Percentiles rank a stretch among this genome's conserved stretches.
Evolutionary conservation across 2,329 filamentous ascomycete genomes (phyloP).

Genomic region (Phaeosphaeriaceae sp.): DNA sequence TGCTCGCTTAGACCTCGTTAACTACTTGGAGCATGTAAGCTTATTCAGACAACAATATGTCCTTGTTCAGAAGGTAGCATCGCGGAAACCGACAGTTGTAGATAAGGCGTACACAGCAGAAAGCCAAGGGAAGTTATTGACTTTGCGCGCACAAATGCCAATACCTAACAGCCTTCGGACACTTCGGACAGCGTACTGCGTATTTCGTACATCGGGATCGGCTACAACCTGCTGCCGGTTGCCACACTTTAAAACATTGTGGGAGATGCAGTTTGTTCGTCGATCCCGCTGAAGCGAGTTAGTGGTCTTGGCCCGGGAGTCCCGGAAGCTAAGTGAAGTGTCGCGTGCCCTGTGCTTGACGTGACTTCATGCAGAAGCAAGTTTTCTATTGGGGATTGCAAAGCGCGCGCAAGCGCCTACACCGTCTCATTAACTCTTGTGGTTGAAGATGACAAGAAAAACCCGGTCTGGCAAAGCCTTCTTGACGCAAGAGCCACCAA

Average conservation of each 20-base stretch:
- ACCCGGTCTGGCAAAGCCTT: too few species aligned
- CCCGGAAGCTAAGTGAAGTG: conserved; percentile 4
- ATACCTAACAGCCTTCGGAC: too few species aligned
- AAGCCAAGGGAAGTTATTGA: background rate
- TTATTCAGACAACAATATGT: background rate
- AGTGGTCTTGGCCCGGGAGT: conserved; percentile 1
- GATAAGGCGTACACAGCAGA: background rate
- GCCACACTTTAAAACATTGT: background rate
- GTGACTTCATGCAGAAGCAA: conserved; percentile 2
- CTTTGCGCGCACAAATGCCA: background rate
- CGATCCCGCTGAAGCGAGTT: background rate
- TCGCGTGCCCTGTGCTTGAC: conserved; percentile 3
- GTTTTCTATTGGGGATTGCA: background rate
- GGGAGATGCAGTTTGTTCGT: background rate
- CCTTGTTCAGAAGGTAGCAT: background rate
- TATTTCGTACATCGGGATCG: background rate
- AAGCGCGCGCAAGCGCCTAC: background rate
- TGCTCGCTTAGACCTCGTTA: background rate
- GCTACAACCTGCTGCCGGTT: background rate
- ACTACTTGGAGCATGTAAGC: background rate
- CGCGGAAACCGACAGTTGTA: background rate
- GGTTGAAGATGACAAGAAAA: background rate
- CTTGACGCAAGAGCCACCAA: too few species aligned
- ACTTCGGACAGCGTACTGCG: background rate
- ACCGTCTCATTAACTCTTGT: background rate